Evolutionary conservation across 1,139 yeast genomes (phyloP).

Genomic region (Magnusiomyces magnusii): DNA sequence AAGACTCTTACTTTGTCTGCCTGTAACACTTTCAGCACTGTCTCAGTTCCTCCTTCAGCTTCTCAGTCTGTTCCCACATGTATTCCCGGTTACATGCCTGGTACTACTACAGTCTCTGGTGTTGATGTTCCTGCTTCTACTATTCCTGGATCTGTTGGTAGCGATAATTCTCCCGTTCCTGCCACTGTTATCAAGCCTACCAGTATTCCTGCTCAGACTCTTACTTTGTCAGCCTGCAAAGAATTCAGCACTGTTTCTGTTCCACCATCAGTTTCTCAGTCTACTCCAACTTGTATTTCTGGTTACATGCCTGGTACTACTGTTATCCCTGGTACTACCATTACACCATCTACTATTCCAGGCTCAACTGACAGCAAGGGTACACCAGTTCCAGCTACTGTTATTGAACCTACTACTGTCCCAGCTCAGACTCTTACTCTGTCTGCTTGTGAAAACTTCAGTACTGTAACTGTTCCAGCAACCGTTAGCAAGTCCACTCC

Average conservation of each 20-base stretch:
- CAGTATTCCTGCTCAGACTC: slow-evolving; percentile 2
- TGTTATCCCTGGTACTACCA: slow-evolving; percentile 7
- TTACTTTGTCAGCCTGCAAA: slow-evolving; percentile 6
- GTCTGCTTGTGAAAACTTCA: slow-evolving; percentile 5
- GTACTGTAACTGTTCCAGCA: slow-evolving; percentile 9
- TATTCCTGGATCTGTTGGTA: slow-evolving; percentile 5
- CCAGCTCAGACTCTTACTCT: slow-evolving; percentile 3
- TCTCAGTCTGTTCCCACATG: slow-evolving; percentile 5
- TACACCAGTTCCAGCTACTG: slow-evolving; percentile 6
- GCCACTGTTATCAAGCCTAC: slow-evolving; percentile 7
- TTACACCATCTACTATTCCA: neutral
- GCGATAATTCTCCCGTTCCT: slow-evolving; percentile 5
- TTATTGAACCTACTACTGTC: neutral
- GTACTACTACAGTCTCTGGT: slow-evolving; percentile 3
- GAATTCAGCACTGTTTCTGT: slow-evolving; percentile 3
- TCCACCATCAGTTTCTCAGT: slow-evolving; percentile 1
- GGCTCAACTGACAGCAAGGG: slow-evolving; percentile 5
- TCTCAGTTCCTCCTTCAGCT: slow-evolving; percentile 6
- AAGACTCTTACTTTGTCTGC: slow-evolving; percentile 9
- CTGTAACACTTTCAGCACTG: slow-evolving; percentile 8
- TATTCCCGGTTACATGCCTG: slow-evolving; percentile 1
- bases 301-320: slow-evolving; percentile 8
- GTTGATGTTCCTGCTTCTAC: slow-evolving; percentile 5
- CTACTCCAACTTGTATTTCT: slow-evolving; percentile 5
- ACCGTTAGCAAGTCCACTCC: slow-evolving; percentile 7